Evolutionary conservation across 2,329 filamentous ascomycete genomes (phyloP), one percentile per base, ranked within the genome.

Genomic region (Ophiostoma australiae): DNA sequence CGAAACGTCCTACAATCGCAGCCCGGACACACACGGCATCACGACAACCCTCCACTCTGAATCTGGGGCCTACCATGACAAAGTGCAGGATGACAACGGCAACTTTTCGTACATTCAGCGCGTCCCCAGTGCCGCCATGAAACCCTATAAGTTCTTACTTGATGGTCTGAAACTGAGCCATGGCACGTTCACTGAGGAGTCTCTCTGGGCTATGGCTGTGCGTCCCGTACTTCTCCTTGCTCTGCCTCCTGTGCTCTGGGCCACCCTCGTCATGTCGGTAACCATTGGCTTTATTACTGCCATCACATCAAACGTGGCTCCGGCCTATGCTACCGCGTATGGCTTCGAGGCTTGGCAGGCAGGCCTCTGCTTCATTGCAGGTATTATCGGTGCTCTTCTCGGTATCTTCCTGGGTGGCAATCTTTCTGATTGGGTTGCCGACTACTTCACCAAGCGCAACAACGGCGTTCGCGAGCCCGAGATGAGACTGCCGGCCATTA

Each of bases 401-500:
- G 85, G 83, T 13, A 82, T 86, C n/a, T 80, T 83, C 2, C 80
- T 82, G 2, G 85, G 85, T 8, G 85, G 86, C 0, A 77, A 79
- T 39, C 74, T 84, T 0, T 81, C 81, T 2, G 83, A 87, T 74
- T 80, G 79, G 76, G 77, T 82, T 10, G 83, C 84, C 23, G 82
- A 85, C 68, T 80, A 78, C 70, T 78, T 84, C 31, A 88, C 86
- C 0, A 79, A 77, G 69, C 80, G 80, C 37, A 89, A 88, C 74
- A 80, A 82, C 4, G 86, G 86, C 5, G 80, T 88, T 27, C 80
- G 86, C n/a, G 82, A 87, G 68, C 84, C 86, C 0, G 73, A 74
- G 75, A 87, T 88, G 85, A 80, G 86, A n/a, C 77, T 89, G 5
- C 85, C 85, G 1, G 83, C 83, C 4, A 81, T 88, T 23, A 76